These are phyloP conservation scores for Amanita muscaria DNA, from an alignment of 768 basidiomycete genomes.

Conservation along the genomic window DNA sequence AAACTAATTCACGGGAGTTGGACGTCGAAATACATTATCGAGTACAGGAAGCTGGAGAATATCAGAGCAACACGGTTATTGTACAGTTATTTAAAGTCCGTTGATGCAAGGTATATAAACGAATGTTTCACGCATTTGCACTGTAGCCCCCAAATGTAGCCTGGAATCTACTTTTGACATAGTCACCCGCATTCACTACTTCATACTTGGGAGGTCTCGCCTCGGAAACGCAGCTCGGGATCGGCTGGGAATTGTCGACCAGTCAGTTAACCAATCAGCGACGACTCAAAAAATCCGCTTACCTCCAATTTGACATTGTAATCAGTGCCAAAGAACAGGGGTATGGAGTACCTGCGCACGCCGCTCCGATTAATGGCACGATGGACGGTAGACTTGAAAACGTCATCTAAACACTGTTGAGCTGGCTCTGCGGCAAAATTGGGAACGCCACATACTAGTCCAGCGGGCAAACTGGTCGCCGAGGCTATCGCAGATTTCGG, in stretches of 20 bases:
- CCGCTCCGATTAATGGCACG: conserved; percentile 75
- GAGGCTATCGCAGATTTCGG: conserved; percentile 31
- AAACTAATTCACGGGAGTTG: conserved; percentile 75
- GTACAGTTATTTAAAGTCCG: conserved; percentile 79
- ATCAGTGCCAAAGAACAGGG: conserved; percentile 86
- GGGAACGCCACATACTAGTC: conserved; percentile 54
- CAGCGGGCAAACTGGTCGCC: conserved; percentile 85
- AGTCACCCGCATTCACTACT: conserved; percentile 71
- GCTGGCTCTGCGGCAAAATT: neutral
- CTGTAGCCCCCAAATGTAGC: conserved; percentile 45
- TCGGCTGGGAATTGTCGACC: conserved; percentile 27
- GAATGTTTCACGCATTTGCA: neutral
- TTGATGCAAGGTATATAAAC: neutral
- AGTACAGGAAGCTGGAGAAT: conserved; percentile 33
- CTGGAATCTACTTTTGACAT: conserved; percentile 64
- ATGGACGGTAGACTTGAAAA: conserved; percentile 88
- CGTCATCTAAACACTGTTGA: conserved; percentile 48
- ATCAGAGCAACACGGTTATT: conserved; percentile 30
- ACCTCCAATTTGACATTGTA: conserved; percentile 79
- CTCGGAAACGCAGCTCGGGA: conserved; percentile 40
- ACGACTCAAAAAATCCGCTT: conserved; percentile 14
- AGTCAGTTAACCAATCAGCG: neutral
- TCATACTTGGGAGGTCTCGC: conserved; percentile 51
- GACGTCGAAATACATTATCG: conserved; percentile 87
- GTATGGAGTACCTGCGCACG: conserved; percentile 69